Base-by-base conservation (phyloP, 495 filamentous ascomycete species). In the Neurospora pannonica region DNA sequence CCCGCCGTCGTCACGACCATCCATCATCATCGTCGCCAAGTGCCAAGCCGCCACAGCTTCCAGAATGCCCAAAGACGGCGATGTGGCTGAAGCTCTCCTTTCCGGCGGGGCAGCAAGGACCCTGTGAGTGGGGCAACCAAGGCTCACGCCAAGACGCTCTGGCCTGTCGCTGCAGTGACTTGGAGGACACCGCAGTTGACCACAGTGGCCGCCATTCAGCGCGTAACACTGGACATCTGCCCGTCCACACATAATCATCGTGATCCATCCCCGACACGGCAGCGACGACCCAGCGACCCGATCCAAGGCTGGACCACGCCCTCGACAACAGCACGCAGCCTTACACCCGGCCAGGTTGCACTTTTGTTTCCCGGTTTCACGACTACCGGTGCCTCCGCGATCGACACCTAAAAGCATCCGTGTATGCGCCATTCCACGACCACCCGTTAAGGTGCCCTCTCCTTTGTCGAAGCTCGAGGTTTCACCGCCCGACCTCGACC, bases 11-110 rank as follows among this genome's bases (percentile, higher is more conserved):
- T 72, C 42, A 71, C 71, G 28, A 48, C 70, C 38, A 46, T 70
- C 11, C 69, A 70, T 31, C 70, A 2, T 71, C n/a, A 0, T 70
- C 38, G 70, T 36, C 38, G 34, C 38, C n/a, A 39, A 21, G 70
- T 71, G 34, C 70, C 34, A 37, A 37, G 34, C 70, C 34, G 34
- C 70, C 34, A 71, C 38, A 37, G 34, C 70, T 37, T 37, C 34
- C 48, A 72, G 60, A 38, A 21, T 69, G 71, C 15, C 28, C 54
- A 67, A 34, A 34, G 54, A 62, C 54, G 54, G 54, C 28, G 5
- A 31, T 74, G 78, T 78, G 78, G 78, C 78, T 79, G 70, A 70
- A 78, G 72, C 74, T 76, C 38, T 62, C 54, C 28, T 67, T 67
- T 67, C 54, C 54, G 28, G 54, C 54, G 54, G 54, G 54, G 54